Base-by-base conservation (phyloP, 2,329 filamentous ascomycete genomes). In the Aspergillus ibericus region DNA sequence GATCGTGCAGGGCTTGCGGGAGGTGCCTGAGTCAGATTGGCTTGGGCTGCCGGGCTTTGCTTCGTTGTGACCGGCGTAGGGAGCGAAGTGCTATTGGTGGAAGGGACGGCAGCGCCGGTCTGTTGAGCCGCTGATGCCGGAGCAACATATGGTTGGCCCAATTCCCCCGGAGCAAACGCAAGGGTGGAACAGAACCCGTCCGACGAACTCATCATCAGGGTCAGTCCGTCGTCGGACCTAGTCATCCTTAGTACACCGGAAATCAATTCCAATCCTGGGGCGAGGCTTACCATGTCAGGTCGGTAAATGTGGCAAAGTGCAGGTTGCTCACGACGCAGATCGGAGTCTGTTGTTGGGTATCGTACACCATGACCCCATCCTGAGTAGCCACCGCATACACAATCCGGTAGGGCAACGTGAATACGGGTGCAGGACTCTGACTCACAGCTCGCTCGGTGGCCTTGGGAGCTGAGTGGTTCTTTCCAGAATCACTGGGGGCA, bases 381-480 rank as follows among this genome's bases (percentile, higher is more conserved):
- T 98, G 93, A 0, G 95, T 99, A 7, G 95, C 96, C 36, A 99
- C 93, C 3, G 93, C 95, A 76, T 98, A 99, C 0, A 99, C 85
- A 81, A 99, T 92, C 25, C 95, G 88, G 74, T 99, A 98, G 0
- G 92, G 90, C 46, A 99, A 80, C 2, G 88, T 85, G 75, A 99
- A 98, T 1, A 89, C 89, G 4, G 82, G 78, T 16, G 71, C 74
- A 2, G 87, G 84, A 5, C 86, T 85, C 16, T 86, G 81, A 2
- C 77, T 75, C 5, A 82, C 78, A 29, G 84, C 76, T 55, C 72
- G 68, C 77, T 91, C 83, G 4, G 66, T 59, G 12, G 77, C 69
- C 59, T 81, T 82, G 4, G 82, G 78, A 15, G 83, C 82, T 2
- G 85, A 81, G 57, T 81, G 79, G 13, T 85, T 76, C 18, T 83